phyloP scores from a whole-genome alignment of 805 yeast genomes.

The Candida krabiensis region DNA sequence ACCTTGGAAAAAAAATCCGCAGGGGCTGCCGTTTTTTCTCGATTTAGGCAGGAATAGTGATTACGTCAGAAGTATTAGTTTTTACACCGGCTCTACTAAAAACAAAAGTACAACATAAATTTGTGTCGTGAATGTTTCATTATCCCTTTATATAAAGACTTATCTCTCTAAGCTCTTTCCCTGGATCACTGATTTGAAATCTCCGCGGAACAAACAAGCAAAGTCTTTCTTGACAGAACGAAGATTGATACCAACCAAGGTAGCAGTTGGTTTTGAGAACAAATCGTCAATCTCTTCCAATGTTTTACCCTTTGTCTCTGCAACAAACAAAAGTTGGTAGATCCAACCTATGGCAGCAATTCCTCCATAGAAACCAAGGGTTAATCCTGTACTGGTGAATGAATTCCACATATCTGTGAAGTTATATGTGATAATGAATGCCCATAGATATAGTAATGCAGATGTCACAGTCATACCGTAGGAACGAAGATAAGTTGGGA shows the following conservation, averaged over 20 bases:
- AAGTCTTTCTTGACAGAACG: slow-evolving; percentile 21
- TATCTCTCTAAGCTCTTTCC: too few relatives aligned
- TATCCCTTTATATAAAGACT: too few relatives aligned
- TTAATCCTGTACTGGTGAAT: slow-evolving; percentile 61
- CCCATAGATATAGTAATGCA: slow-evolving; percentile 57
- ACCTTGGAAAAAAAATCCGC: too few relatives aligned
- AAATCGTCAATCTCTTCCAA: slow-evolving; percentile 71
- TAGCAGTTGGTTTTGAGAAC: slow-evolving; percentile 48
- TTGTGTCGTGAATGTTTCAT: too few relatives aligned
- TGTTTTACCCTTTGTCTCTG: slow-evolving; percentile 70
- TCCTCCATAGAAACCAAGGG: slow-evolving; percentile 68
- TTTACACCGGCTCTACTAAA: too few relatives aligned
- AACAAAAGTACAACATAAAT: too few relatives aligned
- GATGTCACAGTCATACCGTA: slow-evolving; percentile 65
- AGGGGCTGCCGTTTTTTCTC: too few relatives aligned
- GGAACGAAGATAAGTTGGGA: slow-evolving; percentile 57
- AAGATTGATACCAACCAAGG: slow-evolving; percentile 37
- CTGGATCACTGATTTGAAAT: slow-evolving; percentile 8
- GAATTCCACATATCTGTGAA: slow-evolving; percentile 55
- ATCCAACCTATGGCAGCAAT: slow-evolving; percentile 57
- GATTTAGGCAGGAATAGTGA: too few relatives aligned
- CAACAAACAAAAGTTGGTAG: slow-evolving; percentile 59
- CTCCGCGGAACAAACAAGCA: slow-evolving; percentile 19
- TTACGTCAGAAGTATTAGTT: too few relatives aligned
- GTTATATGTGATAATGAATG: slow-evolving; percentile 64